Base-by-base conservation (phyloP, 441 rosid species). In the Pelargonium citronellum region DNA sequence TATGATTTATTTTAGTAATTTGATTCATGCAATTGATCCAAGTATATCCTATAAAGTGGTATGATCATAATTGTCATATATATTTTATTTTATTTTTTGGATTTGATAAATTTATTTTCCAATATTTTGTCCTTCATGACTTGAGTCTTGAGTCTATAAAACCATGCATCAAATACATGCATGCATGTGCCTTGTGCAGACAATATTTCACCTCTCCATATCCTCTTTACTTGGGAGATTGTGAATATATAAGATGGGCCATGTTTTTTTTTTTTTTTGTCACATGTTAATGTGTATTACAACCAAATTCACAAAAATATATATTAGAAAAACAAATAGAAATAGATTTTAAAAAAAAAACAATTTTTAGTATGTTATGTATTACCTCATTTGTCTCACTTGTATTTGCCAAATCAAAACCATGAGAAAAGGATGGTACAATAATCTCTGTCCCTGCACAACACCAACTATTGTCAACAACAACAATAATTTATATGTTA, bases 371-470 rank as follows among this genome's bases (percentile, higher is more conserved):
- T 49, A 13, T 24, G 16, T 72, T 16, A 4, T 11, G 16, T 1
- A 10, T 69, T 74, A 82, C 86, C 88, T 79, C 7, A 44, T 44
- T 44, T 44, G 49, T 44, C 49, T 44, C 12, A 44, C 49, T 44
- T 44, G 49, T 13, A 7, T 44, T 44, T 44, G 49, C 12, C 49
- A 6, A 44, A 44, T 44, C 49, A 9, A 44, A 44, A 46, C 55
- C 61, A 20, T 64, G 69, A 66, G 81, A 76, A 69, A 75, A 60
- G 10, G 49, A 44, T 44, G 49, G 12, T 62, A 63, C 44, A 46
- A 67, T 34, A 60, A 65, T 53, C 62, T 73, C 73, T 51, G 67
- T 19, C 34, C 79, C 85, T 81, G 86, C 68, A 76, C 15, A 67
- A 44, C 49, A 66, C 30, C 39, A 68, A 44, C 49, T 44, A 44